Percentiles rank a stretch among this genome's conserved stretches.
Evolutionary conservation across 306 rosid genomes (phyloP).

Genomic region (Prunus kanzakura): DNA sequence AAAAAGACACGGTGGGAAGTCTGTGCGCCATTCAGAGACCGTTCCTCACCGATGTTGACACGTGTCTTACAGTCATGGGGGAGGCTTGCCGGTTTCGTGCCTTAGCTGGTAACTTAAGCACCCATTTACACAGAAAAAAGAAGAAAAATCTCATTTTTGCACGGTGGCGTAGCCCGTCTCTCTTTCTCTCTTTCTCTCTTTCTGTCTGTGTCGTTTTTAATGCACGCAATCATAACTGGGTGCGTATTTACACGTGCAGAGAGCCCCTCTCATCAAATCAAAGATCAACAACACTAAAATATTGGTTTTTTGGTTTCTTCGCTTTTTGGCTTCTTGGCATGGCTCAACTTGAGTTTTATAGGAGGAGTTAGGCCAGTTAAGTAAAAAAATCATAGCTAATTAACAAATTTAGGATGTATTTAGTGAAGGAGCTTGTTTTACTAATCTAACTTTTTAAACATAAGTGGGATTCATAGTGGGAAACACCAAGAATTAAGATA

Average conservation of each 20-base stretch:
- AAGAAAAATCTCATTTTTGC: background rate
- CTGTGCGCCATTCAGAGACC: background rate
- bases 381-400: background rate
- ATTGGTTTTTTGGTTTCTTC: background rate
- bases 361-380: background rate
- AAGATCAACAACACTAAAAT: background rate
- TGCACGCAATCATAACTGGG: slow-evolving; percentile 51
- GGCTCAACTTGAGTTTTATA: background rate
- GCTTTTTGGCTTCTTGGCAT: background rate
- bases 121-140: background rate
- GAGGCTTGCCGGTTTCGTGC: slow-evolving; percentile 7
- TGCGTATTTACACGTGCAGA: slow-evolving; percentile 35
- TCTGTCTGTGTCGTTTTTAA: slow-evolving; percentile 22
- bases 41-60: background rate
- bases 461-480: background rate
- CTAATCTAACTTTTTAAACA: background rate
- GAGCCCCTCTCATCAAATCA: slow-evolving; percentile 26
- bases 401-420: background rate
- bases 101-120: background rate
- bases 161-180: background rate
- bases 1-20: background rate
- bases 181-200: background rate
- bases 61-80: background rate
- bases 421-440: background rate
- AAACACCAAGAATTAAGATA: background rate